Evolutionary conservation across 202 grass and related monocot genomes (phyloP).

Genomic region (Bolboschoenoplectus hybrid): DNA sequence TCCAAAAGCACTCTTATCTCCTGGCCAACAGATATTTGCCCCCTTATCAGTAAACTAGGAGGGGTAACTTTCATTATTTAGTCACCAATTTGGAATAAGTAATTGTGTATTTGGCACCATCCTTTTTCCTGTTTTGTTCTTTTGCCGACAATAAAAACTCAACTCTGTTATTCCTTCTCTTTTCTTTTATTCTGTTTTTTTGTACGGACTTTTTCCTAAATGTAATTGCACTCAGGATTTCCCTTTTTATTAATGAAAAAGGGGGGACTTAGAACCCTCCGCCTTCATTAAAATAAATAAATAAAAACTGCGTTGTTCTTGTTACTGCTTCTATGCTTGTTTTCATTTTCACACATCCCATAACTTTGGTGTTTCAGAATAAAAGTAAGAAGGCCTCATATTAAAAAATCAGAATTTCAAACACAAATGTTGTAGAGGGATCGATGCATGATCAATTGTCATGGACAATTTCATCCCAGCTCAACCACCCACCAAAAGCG

Average conservation of each 20-base stretch:
- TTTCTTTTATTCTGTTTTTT: too few species aligned
- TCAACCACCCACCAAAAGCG: neutral
- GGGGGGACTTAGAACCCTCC: too few species aligned
- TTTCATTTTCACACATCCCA: neutral
- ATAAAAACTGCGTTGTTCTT: neutral
- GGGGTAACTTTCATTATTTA: neutral
- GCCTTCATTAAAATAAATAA: too few species aligned
- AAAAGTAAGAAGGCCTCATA: neutral
- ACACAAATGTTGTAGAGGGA: neutral
- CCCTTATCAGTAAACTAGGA: neutral
- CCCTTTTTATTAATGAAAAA: too few species aligned
- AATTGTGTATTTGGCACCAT: neutral
- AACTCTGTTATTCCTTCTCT: too few species aligned
- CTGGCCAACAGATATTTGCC: constrained; percentile 2
- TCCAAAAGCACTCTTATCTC: constrained; percentile 47
- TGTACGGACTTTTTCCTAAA: too few species aligned
- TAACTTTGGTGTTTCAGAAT: neutral
- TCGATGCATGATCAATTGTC: too few species aligned
- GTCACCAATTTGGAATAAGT: neutral
- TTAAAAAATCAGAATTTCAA: neutral
- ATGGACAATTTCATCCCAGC: too few species aligned
- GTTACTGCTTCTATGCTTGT: neutral
- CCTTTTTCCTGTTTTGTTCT: neutral
- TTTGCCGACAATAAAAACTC: neutral
- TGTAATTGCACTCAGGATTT: too few species aligned